Conservation (phyloP, 805 yeast genomes). For the Nematodospora valgi region DNA sequence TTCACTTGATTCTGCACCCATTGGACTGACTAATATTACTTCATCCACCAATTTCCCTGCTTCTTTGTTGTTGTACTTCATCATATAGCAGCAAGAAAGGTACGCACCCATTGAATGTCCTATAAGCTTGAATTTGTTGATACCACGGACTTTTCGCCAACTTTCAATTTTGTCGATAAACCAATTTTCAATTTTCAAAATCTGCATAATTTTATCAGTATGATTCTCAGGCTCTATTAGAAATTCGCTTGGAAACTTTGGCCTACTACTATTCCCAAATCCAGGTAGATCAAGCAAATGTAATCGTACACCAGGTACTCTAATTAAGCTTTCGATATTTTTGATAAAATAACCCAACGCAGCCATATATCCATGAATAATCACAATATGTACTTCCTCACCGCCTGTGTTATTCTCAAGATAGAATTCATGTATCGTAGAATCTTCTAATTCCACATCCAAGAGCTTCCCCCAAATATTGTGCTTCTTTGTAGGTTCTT, state of each 20-base stretch:
- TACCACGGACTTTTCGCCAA: conserved; percentile 27
- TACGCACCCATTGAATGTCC: conserved; percentile 46
- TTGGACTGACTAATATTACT: conserved; percentile 35
- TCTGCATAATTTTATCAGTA: conserved; percentile 26
- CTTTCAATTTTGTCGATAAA: conserved; percentile 36
- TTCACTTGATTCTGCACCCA: conserved; percentile 41
- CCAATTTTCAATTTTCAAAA: conserved; percentile 36
- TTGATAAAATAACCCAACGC: conserved; percentile 40
- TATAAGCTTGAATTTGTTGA: conserved; percentile 27
- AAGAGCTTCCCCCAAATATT: conserved; percentile 17
- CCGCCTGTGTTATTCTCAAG: conserved; percentile 18
- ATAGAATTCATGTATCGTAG: conserved; percentile 35
- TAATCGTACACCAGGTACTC: conserved; percentile 29
- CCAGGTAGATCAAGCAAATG: conserved; percentile 43
- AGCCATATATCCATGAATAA: conserved; percentile 45
- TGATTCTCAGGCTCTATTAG: conserved; percentile 17
- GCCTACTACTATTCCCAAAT: conserved; percentile 41
- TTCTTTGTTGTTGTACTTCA: conserved; percentile 31
- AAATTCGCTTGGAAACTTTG: conserved; percentile 32
- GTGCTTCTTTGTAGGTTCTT: conserved; percentile 2
- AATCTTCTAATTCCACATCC: conserved; percentile 28
- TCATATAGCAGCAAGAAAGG: conserved; percentile 34
- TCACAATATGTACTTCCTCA: conserved; percentile 23
- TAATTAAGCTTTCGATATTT: conserved; percentile 31
- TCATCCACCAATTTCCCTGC: conserved; percentile 16